phyloP scores from a whole-genome alignment of 2,329 filamentous ascomycete species.

The Fusarium luffae region DNA sequence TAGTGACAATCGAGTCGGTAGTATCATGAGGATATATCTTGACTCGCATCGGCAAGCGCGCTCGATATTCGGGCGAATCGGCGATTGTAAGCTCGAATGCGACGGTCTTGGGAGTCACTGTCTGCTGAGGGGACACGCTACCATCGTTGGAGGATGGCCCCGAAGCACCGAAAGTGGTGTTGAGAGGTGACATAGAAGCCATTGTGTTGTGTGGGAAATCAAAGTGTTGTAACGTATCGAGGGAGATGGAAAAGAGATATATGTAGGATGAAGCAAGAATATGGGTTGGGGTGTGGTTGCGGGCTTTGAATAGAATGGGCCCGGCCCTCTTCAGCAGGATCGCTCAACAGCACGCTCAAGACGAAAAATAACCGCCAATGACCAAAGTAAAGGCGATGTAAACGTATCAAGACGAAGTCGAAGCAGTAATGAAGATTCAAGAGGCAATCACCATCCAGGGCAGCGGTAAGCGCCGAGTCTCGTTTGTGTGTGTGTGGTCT shows the following conservation, averaged over 20 bases:
- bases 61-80: slow-evolving; percentile 74
- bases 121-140: slow-evolving; percentile 60
- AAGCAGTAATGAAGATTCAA: slow-evolving; percentile 41
- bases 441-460: slow-evolving; percentile 46
- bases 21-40: slow-evolving; percentile 96
- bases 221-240: slow-evolving; percentile 44
- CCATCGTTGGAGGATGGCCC: slow-evolving; percentile 55
- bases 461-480: slow-evolving; percentile 51
- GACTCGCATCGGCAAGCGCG: slow-evolving; percentile 84
- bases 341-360: slow-evolving; percentile 41
- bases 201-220: slow-evolving; percentile 52
- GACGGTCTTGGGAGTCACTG: slow-evolving; percentile 74
- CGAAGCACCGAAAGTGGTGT: slow-evolving; percentile 48
- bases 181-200: slow-evolving; percentile 60
- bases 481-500: slow-evolving; percentile 40
- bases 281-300: slow-evolving; percentile 45
- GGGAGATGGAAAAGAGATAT: slow-evolving; percentile 33
- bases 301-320: slow-evolving; percentile 50
- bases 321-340: slow-evolving; percentile 44
- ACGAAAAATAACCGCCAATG: slow-evolving; percentile 37
- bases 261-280: slow-evolving; percentile 31
- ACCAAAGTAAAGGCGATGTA: slow-evolving; percentile 37
- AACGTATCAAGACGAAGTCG: slow-evolving; percentile 29
- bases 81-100: slow-evolving; percentile 80
- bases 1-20: slow-evolving; percentile 96